Evolutionary conservation across 2,329 filamentous ascomycete species (phyloP), one percentile per base, ranked within the genome.

Genomic region (Cadophora sp.): DNA sequence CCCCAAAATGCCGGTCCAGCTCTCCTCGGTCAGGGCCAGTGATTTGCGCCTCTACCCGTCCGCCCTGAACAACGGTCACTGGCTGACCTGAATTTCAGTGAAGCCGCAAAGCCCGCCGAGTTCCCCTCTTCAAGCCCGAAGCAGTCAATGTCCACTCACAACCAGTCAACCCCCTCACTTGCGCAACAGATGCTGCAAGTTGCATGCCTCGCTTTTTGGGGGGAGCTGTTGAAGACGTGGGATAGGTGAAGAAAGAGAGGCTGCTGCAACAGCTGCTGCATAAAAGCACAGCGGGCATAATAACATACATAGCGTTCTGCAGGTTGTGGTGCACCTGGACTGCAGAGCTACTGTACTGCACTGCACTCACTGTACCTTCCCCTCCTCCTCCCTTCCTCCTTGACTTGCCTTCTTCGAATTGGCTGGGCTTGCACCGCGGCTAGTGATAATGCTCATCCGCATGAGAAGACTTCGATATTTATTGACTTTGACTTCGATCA

Each of bases 51-150:
- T 24, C 26, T 16, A 9, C 50, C 24, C 50, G 50, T 53, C 50
- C 16, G 50, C 50, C 50, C 50, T 53, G 50, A 31, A 53, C 5
- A 19, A 16, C 24, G n/a, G 26, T 31, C 26, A 53, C 26, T 53
- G 26, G 50, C 26, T 53, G 26, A 26, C 31, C 12, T 29, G 50
- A 53, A 53, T 53, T 19, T 53, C 50, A 31, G 11, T 53, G 50
- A 16, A 53, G 50, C 50, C 50, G 50, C 50, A 53, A 14, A 29
- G 50, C 50, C 50, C 50, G 50, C 50, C 50, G 50, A 27, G 50
- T 53, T 53, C 26, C 50, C 50, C 50, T 27, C 26, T 19, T 53
- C 16, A 53, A 29, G 50, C 50, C 50, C 29, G 50, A 7, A 53
- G 50, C 50, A n/a, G n/a, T n/a, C n/a, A 29, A 29, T 27, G 12